phyloP scores from a whole-genome alignment of 23 red algal species.

The Gracilaria vermiculophylla region DNA sequence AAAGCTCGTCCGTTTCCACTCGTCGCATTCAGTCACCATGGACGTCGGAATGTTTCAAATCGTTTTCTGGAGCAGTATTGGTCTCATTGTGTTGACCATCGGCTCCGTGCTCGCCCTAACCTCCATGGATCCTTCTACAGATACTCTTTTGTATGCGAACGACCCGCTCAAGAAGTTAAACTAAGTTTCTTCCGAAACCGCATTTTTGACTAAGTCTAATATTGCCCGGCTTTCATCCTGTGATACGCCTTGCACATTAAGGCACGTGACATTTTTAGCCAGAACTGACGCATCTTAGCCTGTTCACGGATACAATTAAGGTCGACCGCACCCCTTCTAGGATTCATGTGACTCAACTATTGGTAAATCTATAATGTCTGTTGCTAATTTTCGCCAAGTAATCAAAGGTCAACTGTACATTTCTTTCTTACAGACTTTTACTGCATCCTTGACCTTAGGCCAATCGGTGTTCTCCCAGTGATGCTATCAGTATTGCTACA shows the following conservation, averaged over 20 bases:
- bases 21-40: neutral
- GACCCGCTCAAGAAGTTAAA: slow-evolving; percentile 71
- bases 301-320: neutral
- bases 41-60: slow-evolving; percentile 81
- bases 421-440: no score
- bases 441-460: no score
- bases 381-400: neutral
- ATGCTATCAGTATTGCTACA: neutral
- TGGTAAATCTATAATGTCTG: neutral
- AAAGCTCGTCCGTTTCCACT: no score
- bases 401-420: neutral
- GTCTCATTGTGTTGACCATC: slow-evolving; percentile 47
- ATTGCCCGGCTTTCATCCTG: neutral
- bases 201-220: neutral
- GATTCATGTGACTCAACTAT: neutral
- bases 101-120: slow-evolving; percentile 45
- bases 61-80: slow-evolving; percentile 71
- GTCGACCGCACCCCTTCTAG: neutral
- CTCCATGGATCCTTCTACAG: slow-evolving; percentile 61
- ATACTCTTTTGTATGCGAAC: slow-evolving; percentile 70
- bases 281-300: neutral
- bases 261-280: neutral
- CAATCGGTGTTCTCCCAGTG: neutral
- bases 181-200: neutral
- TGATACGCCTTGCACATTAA: neutral